A percentile compares a stretch with the other conserved stretches of the same genome.
These are phyloP conservation scores for Ophiostoma triangulosporum DNA, from an alignment of 2,329 filamentous ascomycete genomes.

Conservation along the genomic window DNA sequence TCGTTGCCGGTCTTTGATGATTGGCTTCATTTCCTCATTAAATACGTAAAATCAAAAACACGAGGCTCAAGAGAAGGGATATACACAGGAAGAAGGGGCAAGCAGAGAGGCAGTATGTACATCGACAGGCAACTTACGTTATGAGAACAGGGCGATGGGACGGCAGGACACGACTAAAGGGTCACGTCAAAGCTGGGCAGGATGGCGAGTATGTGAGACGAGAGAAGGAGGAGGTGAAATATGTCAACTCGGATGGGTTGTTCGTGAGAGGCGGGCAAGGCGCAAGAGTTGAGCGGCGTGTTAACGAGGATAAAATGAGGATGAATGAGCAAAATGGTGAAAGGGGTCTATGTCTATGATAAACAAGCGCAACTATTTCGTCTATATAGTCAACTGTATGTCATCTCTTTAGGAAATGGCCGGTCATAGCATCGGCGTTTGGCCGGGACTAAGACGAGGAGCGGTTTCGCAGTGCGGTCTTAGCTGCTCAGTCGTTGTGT, in stretches of 20 bases:
- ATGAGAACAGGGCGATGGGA: conserved; percentile 3
- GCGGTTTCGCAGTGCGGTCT: conserved; percentile 1
- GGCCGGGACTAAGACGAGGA: neutral
- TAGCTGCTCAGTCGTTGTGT: too few species aligned
- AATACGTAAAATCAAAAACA: neutral
- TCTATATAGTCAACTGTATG: too few species aligned
- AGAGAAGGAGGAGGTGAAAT: neutral
- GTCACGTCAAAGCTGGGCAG: conserved; percentile 9
- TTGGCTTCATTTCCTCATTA: neutral
- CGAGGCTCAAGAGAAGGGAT: neutral
- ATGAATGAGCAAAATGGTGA: too few species aligned
- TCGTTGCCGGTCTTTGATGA: neutral
- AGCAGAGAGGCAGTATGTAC: neutral
- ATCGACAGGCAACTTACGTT: conserved; percentile 7
- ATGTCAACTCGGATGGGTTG: neutral
- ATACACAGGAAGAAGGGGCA: neutral
- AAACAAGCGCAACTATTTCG: too few species aligned
- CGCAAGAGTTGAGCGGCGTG: too few species aligned
- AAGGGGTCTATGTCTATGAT: too few species aligned
- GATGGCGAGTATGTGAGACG: conserved; percentile 11
- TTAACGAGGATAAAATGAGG: too few species aligned
- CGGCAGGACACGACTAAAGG: neutral
- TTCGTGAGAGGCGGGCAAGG: neutral
- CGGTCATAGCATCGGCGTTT: neutral
- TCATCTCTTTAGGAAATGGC: too few species aligned